Percentiles rank a stretch among this genome's conserved stretches.
Conservation (phyloP, 2,329 filamentous ascomycete genomes). For the Ciborinia camelliae region DNA sequence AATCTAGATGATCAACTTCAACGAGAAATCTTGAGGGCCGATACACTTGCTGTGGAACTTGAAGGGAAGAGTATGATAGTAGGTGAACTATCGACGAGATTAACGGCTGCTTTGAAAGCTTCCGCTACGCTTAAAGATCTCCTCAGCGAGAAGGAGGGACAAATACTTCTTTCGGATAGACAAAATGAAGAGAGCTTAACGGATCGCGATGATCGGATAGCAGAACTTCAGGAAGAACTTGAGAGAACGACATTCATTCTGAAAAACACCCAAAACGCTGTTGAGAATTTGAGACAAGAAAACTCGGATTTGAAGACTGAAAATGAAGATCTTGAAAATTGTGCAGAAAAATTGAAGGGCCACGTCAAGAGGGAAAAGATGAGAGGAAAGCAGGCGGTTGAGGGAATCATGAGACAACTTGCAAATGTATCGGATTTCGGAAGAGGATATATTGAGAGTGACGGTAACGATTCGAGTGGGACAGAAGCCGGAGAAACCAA, state of each 20-base stretch:
- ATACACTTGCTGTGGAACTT: slow-evolving; percentile 33
- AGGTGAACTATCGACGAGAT: slow-evolving; percentile 45
- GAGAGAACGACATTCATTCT: slow-evolving; percentile 47
- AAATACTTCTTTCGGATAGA: slow-evolving; percentile 9
- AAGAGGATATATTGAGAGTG: slow-evolving; percentile 42
- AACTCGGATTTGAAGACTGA: slow-evolving; percentile 27
- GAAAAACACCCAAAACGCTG: slow-evolving; percentile 8
- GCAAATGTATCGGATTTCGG: slow-evolving; percentile 48
- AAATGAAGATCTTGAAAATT: slow-evolving; percentile 30
- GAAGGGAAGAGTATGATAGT: slow-evolving; percentile 41
- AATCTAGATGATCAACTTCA: slow-evolving; percentile 37
- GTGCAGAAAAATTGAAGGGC: slow-evolving; percentile 33
- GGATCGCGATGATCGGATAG: slow-evolving; percentile 49
- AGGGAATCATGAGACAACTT: slow-evolving; percentile 51
- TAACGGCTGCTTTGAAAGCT: slow-evolving; percentile 43
- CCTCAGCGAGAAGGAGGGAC: slow-evolving; percentile 25
- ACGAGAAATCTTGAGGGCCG: slow-evolving; percentile 38
- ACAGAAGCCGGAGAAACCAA: slow-evolving; percentile 2
- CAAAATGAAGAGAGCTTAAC: slow-evolving; percentile 48
- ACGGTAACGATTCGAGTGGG: slow-evolving; percentile 15
- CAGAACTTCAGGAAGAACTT: slow-evolving; percentile 49
- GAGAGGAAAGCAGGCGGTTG: slow-evolving; percentile 46
- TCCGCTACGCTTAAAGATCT: slow-evolving; percentile 41
- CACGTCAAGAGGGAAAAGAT: slow-evolving; percentile 48
- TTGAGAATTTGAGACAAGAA: slow-evolving; percentile 13